Base-by-base conservation (phyloP, 164 flowering plant genomes). In the Nelumbo lutea region DNA sequence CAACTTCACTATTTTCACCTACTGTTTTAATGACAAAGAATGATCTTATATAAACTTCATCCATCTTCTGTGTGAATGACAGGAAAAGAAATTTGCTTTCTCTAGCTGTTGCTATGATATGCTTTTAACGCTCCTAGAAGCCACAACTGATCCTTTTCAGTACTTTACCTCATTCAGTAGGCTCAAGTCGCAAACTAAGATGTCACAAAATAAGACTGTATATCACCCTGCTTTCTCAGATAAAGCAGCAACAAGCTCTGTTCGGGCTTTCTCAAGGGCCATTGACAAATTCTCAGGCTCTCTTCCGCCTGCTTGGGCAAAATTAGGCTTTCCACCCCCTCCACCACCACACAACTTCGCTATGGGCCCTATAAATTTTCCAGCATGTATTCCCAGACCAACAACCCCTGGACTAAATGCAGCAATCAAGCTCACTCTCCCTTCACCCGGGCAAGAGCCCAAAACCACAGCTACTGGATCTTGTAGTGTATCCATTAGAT, bases 281-380 rank as follows among this genome's bases (percentile, higher is more conserved):
- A 62, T 65, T 7, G 61, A 45, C 74, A 95, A 77, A 53, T 95
- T 89, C 79, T 89, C 96, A 10, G 96, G 98, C 81, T 89, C 86
- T 75, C 87, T 86, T 59, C 98, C 97, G 55, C 98, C 98, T 56
- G 98, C 98, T 81, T 95, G 97, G 64, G 98, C 97, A 70, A 95
- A 87, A 82, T 88, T 89, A 44, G 96, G 98, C 72, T 89, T 80
- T 53, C 98, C 98, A 72, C 98, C 98, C 9, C 98, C 97, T 73
- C 94, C 96, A 58, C 97, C 98, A 39, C 97, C 97, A 63, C 98
- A 95, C 68, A 89, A 56, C 80, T 87, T 91, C 5, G 98, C 98
- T 73, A 95, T 76, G 13, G 89, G 81, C 14, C 96, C 96, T 38
- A 95, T 83, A 64, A 95, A 90, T 66, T 89, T 91, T 41, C 98